Percentiles rank a stretch among this genome's conserved stretches.
phyloP scores from a whole-genome alignment of 2,329 filamentous ascomycete genomes.

The Ophiocordyceps camponoti-rufipedis region DNA sequence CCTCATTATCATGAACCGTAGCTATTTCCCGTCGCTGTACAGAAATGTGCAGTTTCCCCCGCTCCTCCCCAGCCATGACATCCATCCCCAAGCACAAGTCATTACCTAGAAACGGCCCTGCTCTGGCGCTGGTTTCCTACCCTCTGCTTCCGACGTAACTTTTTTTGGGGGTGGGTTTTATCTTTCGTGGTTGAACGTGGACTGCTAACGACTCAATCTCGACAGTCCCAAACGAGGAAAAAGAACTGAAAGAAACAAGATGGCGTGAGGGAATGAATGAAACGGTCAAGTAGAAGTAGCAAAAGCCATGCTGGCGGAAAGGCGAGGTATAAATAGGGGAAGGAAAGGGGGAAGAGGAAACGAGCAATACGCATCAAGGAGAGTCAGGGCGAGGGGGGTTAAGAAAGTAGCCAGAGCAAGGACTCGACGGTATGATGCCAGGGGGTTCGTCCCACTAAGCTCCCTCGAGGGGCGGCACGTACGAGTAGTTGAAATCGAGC shows the following conservation, averaged over 20 bases:
- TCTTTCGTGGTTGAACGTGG: too few species aligned
- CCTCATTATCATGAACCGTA: neutral
- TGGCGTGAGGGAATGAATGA: neutral
- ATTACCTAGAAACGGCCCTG: neutral
- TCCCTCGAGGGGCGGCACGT: constrained; percentile 35
- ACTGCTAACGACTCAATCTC: neutral
- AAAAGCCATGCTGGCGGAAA: neutral
- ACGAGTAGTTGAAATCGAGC: constrained; percentile 60
- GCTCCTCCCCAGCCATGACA: neutral
- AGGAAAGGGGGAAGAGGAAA: neutral
- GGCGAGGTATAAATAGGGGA: neutral
- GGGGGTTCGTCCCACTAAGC: constrained; percentile 13
- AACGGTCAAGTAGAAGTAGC: neutral
- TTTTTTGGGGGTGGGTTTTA: neutral
- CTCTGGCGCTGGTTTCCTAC: neutral
- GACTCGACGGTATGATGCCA: too few species aligned
- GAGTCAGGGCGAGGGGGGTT: neutral
- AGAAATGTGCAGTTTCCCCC: neutral
- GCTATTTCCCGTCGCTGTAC: neutral
- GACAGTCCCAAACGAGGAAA: neutral
- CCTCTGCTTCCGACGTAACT: neutral
- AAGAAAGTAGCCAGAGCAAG: too few species aligned
- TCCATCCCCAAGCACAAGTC: neutral
- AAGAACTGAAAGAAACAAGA: neutral
- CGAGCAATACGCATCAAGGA: neutral